Evolutionary conservation across 805 yeast species (phyloP).

Genomic region (Lipomyces anomalus): DNA sequence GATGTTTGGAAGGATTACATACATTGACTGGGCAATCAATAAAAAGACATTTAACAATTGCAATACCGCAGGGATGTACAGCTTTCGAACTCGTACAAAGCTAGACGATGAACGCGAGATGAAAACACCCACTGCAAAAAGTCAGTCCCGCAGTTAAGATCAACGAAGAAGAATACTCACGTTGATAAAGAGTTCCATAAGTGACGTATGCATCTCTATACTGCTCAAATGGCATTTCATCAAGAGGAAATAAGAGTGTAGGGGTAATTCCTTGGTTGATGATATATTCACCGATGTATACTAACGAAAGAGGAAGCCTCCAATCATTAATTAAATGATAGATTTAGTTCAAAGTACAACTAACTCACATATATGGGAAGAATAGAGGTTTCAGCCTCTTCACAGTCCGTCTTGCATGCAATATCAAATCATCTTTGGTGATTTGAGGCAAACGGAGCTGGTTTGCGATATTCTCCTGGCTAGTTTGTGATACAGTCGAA

Average conservation of each 20-base stretch:
- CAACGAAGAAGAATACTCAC: conserved; percentile 18
- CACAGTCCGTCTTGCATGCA: conserved; percentile 20
- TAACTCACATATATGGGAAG: conserved; percentile 61
- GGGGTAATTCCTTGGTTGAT: conserved; percentile 93
- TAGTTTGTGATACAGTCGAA: not conserved
- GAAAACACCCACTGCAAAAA: conserved; percentile 63
- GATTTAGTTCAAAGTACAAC: too few species aligned
- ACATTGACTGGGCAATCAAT: conserved; percentile 60
- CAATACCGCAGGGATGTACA: conserved; percentile 58
- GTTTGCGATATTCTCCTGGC: not conserved
- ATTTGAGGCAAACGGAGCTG: too few species aligned
- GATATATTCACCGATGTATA: conserved; percentile 77
- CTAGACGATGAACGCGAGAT: conserved; percentile 80
- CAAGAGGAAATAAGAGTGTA: conserved; percentile 71
- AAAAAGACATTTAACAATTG: conserved; percentile 61
- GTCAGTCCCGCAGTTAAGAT: not conserved
- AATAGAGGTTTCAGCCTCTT: conserved; percentile 29
- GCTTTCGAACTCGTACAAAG: conserved; percentile 50
- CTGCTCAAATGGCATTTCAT: conserved; percentile 58
- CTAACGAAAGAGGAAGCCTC: conserved; percentile 75
- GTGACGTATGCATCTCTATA: conserved; percentile 86
- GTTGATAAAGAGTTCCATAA: conserved; percentile 81
- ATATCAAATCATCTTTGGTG: conserved; percentile 9
- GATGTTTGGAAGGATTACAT: conserved; percentile 50
- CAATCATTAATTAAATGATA: too few species aligned